Percentiles rank a stretch among this genome's conserved stretches.
phyloP scores from a whole-genome alignment of 345 rosid species.

The Trapa bicornis region DNA sequence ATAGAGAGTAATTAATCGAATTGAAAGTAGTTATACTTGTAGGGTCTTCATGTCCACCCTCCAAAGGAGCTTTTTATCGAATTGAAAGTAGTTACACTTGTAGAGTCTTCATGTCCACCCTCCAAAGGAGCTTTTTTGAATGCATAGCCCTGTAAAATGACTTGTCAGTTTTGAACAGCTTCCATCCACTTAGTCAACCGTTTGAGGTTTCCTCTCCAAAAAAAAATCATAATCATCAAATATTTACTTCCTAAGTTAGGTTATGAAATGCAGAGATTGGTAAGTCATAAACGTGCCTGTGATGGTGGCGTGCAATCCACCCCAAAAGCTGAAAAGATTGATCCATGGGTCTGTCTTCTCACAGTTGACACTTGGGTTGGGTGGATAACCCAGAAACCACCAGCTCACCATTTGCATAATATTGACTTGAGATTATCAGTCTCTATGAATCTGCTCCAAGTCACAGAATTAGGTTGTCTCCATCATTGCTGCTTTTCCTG shows the following conservation, averaged over 20 bases:
- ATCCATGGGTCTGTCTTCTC: conserved; percentile 62
- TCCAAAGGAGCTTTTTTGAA: no score
- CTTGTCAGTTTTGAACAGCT: no score
- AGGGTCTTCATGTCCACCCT: no score
- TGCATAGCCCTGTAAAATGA: no score
- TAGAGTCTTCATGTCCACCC: no score
- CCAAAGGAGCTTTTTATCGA: no score
- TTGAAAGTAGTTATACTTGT: no score
- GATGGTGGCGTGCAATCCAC: conserved; percentile 52
- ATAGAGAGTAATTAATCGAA: no score
- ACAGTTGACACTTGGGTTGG: conserved; percentile 45
- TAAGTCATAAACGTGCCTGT: conserved; percentile 38
- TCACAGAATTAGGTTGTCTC: no score
- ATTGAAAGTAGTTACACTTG: no score
- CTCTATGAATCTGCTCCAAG: conserved; percentile 14
- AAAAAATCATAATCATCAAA: background rate
- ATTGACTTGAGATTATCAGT: background rate
- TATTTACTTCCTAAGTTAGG: background rate
- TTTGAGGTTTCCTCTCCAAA: background rate
- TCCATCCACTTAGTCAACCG: no score
- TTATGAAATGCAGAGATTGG: background rate
- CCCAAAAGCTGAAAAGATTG: conserved; percentile 53
- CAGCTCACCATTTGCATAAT: conserved; percentile 23
- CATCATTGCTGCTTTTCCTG: conserved; percentile 84
- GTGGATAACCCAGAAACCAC: conserved; percentile 77